Evolutionary conservation across 306 rosid species (phyloP), one percentile per base, ranked within the genome.

Genomic region (Lathyrus sativus): DNA sequence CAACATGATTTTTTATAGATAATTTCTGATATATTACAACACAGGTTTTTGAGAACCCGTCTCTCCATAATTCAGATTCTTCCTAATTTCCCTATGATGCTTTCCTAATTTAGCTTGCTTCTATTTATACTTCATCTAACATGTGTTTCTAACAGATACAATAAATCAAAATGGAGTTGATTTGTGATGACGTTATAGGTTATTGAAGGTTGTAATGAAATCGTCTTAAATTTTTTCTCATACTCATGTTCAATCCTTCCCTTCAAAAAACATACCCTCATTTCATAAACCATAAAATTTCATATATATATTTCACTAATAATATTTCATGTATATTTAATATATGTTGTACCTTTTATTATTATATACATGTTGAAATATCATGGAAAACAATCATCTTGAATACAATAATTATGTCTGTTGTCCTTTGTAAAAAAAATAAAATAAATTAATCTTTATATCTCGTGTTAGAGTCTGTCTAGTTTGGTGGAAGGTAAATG

Each of bases 161-260:
- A 22, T 22, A 1, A 22, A 22, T 22, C 24, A 22, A 2, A 22
- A 2, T 22, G 24, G 24, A 1, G 1, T 1, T 22, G 24, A 22
- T 22, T 22, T 22, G 24, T 26, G 99, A 93, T 78, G 96, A 88
- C 81, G 78, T 85, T 15, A 78, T 83, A 76, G 97, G 97, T 22
- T 90, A 93, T 77, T 93, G 97, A 64, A 86, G 99, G 81, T 78
- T 93, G 78, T 90, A 76, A 90, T 61, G 53, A 56, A 62, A 61
- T 48, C 54, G 22, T 12, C 12, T 2, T 31, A 28, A 46, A n/a
- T 79, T 67, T 70, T 81, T 71, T 72, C 72, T 63, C 17, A 49
- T 75, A 65, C 61, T 43, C 26, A 17, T 26, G 56, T 51, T 51
- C 11, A 28, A 28, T 74, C 74, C 58, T 42, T 76, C 75, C 56